phyloP scores from a whole-genome alignment of 2,329 filamentous ascomycete genomes.

The Aspergillus arachidicola region DNA sequence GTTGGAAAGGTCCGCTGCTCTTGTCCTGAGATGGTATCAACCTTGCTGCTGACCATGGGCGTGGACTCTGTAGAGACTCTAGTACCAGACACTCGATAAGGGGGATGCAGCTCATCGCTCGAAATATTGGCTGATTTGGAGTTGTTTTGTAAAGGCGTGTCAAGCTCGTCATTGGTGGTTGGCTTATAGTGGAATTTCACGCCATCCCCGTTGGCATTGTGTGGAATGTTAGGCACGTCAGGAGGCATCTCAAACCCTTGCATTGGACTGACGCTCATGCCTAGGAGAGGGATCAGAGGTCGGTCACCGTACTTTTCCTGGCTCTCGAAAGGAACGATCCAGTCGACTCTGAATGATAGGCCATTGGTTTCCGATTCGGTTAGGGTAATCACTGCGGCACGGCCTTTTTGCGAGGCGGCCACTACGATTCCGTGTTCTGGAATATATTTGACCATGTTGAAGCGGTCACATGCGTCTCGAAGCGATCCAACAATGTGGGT shows the following conservation, averaged over 20 bases:
- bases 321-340: conserved; percentile 55
- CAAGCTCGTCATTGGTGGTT: conserved; percentile 8
- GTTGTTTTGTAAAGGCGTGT: not conserved
- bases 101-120: not conserved
- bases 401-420: conserved; percentile 60
- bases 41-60: conserved; percentile 7
- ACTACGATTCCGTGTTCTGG: conserved; percentile 62
- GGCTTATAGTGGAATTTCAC: conserved; percentile 26
- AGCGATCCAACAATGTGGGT: conserved; percentile 27
- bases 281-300: conserved; percentile 52
- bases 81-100: not conserved
- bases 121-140: not conserved
- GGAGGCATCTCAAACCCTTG: conserved; percentile 51
- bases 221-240: conserved; percentile 39
- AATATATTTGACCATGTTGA: conserved; percentile 61
- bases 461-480: conserved; percentile 46
- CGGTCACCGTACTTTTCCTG: conserved; percentile 51
- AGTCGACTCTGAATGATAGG: conserved; percentile 58
- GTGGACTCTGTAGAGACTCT: not conserved
- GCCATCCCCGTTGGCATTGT: conserved; percentile 19
- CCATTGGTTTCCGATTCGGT: conserved; percentile 42
- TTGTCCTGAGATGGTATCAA: not conserved
- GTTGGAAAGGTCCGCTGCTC: conserved; percentile 19
- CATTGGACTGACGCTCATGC: conserved; percentile 59
- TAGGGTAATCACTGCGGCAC: conserved; percentile 57